These are phyloP conservation scores for Guadua angustifolia DNA, from an alignment of 176 grass and related monocot species.

Conservation along the genomic window DNA sequence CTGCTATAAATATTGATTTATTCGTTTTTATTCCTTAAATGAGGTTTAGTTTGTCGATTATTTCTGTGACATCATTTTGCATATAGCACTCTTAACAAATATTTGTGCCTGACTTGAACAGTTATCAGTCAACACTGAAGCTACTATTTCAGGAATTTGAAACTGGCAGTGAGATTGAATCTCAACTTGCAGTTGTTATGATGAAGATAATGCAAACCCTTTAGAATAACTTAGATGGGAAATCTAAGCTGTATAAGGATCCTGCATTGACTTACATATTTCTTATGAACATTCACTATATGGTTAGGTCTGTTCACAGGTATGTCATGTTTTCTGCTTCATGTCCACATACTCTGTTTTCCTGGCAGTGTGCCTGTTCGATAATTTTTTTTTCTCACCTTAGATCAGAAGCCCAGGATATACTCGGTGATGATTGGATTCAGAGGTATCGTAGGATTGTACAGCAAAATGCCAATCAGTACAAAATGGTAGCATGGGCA, in stretches of 20 bases:
- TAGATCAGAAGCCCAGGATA: constrained; percentile 91
- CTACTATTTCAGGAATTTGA: constrained; percentile 73
- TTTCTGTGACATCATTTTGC: neutral
- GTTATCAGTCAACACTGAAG: constrained; percentile 73
- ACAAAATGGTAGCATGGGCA: constrained; percentile 81
- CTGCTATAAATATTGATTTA: constrained; percentile 24
- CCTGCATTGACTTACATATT: constrained; percentile 76
- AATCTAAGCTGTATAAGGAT: constrained; percentile 89
- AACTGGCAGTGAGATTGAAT: constrained; percentile 59
- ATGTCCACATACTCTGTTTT: constrained; percentile 19
- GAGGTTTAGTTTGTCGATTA: constrained; percentile 31
- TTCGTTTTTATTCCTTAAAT: neutral
- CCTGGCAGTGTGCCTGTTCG: constrained; percentile 12
- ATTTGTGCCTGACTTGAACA: constrained; percentile 43
- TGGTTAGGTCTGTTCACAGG: constrained; percentile 78
- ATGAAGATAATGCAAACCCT: constrained; percentile 83
- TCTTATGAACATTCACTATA: constrained; percentile 92
- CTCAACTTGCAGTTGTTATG: constrained; percentile 65
- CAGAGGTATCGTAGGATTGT: constrained; percentile 79
- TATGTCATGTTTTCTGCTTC: constrained; percentile 43
- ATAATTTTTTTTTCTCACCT: constrained; percentile 29
- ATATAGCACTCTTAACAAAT: constrained; percentile 34
- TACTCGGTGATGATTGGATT: constrained; percentile 89
- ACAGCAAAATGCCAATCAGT: constrained; percentile 84
- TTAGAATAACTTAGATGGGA: constrained; percentile 78